phyloP scores from a whole-genome alignment of 73 alveolate species.

The Symbiodinium pilosum region DNA sequence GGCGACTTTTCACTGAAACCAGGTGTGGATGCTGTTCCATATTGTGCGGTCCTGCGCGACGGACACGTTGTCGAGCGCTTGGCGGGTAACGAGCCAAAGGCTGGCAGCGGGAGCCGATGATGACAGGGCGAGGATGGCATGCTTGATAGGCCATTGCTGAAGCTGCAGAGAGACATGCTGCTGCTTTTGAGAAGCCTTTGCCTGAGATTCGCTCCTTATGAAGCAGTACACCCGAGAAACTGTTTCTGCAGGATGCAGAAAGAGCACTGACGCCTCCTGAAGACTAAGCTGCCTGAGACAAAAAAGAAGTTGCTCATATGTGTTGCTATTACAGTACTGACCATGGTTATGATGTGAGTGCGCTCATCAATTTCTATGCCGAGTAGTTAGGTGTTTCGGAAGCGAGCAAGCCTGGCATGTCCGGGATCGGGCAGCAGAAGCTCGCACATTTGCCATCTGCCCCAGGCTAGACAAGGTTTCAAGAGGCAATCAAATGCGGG shows the following conservation, averaged over 20 bases:
- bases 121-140: neutral
- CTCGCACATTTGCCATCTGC: no score
- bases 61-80: conserved; percentile 77
- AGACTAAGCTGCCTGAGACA: no score
- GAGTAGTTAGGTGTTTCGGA: no score
- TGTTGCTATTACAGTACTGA: no score
- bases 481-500: no score
- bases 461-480: no score
- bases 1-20: neutral
- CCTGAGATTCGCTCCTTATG: neutral
- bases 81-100: conserved; percentile 68
- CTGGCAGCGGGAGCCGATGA: neutral
- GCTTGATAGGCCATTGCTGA: conserved; percentile 15
- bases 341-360: no score
- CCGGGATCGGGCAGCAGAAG: no score
- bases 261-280: neutral
- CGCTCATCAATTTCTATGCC: no score
- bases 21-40: conserved; percentile 79
- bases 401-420: no score
- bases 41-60: conserved; percentile 41
- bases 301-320: no score
- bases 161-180: conserved; percentile 54
- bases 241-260: neutral
- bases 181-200: conserved; percentile 37
- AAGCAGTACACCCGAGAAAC: no score